A percentile compares a stretch with the other conserved stretches of the same genome.
Evolutionary conservation across 1,139 yeast species (phyloP).

Genomic region (Waltiozyma solani): DNA sequence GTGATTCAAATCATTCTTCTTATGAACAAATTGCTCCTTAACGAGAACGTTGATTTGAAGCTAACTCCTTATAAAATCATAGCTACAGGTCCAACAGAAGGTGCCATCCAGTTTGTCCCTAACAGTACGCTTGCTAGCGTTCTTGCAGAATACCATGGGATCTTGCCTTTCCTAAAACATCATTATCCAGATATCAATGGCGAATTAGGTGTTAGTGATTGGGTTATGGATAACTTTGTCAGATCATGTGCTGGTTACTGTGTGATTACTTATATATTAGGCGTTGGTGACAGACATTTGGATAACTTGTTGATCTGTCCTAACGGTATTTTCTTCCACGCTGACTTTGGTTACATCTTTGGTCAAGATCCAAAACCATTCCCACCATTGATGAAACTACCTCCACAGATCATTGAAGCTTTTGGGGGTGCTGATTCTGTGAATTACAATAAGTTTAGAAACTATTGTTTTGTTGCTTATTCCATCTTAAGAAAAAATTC

Average conservation of each 20-base stretch:
- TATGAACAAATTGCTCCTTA: conserved; percentile 82
- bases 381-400: conserved; percentile 96
- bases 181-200: conserved; percentile 51
- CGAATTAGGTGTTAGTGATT: conserved; percentile 63
- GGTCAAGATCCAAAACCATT: conserved; percentile 98
- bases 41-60: conserved; percentile 82
- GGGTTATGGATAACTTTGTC: conserved; percentile 88
- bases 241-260: conserved; percentile 97
- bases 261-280: conserved; percentile 87
- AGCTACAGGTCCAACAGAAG: conserved; percentile 87
- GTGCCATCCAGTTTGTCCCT: conserved; percentile 87
- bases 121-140: conserved; percentile 86
- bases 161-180: conserved; percentile 56
- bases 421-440: conserved; percentile 91
- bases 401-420: conserved; percentile 94
- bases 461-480: conserved; percentile 91
- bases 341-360: conserved; percentile 92
- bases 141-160: conserved; percentile 62
- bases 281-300: conserved; percentile 95
- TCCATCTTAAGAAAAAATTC: conserved; percentile 85
- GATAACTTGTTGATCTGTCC: conserved; percentile 72
- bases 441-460: conserved; percentile 78
- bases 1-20: conserved; percentile 85
- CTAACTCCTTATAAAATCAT: conserved; percentile 84
- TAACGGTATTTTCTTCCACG: conserved; percentile 88